phyloP scores from a whole-genome alignment of 2,329 filamentous ascomycete genomes.

The Penicillium expansum region DNA sequence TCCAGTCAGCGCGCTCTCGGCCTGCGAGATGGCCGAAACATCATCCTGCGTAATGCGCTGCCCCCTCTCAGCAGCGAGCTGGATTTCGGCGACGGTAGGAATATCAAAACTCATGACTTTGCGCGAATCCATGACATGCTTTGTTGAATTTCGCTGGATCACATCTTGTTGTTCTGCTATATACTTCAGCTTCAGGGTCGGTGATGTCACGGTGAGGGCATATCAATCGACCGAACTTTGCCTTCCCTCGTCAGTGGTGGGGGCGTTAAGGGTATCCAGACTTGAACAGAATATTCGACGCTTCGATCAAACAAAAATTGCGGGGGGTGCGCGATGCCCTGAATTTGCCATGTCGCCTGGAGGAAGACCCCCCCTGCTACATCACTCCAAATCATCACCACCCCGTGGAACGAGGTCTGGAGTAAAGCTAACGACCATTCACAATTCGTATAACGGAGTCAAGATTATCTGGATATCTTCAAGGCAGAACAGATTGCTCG shows the following conservation, averaged over 20 bases:
- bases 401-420: neutral
- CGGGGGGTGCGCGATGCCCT: neutral
- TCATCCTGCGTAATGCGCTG: conserved; percentile 35
- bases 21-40: conserved; percentile 33
- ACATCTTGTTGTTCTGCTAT: conserved; percentile 8
- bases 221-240: conserved; percentile 8
- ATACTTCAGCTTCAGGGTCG: conserved; percentile 2
- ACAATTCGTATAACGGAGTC: neutral
- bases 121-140: neutral
- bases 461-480: neutral
- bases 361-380: neutral
- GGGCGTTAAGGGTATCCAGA: conserved; percentile 9
- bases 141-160: neutral
- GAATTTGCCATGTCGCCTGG: neutral
- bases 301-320: neutral
- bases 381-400: neutral
- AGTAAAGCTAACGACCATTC: neutral
- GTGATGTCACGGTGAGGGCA: conserved; percentile 31
- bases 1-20: conserved; percentile 33
- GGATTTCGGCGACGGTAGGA: conserved; percentile 31
- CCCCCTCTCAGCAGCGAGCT: conserved; percentile 31
- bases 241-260: conserved; percentile 20
- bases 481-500: neutral
- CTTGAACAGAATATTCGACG: conserved; percentile 4
- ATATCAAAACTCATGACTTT: conserved; percentile 24